phyloP scores from a whole-genome alignment of 306 rosid species.

The Citrullus colocynthis region DNA sequence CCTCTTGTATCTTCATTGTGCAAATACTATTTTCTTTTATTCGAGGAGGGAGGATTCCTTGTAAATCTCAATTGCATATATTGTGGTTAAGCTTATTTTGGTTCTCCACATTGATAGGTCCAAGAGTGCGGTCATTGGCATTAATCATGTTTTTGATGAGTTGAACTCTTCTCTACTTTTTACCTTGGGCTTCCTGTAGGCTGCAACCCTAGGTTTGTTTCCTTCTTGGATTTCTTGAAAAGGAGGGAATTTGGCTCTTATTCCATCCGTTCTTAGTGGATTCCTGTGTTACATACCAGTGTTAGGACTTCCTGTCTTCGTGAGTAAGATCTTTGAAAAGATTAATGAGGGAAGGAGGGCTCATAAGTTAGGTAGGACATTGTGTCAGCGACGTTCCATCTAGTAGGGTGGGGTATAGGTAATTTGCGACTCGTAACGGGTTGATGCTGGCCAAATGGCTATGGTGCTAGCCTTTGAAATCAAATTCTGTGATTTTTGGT shows the following conservation, averaged over 20 bases:
- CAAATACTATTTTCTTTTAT: background rate
- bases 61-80: background rate
- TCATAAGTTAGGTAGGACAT: background rate
- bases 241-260: background rate
- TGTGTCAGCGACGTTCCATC: background rate
- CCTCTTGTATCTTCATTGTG: background rate
- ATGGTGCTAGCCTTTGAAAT: background rate
- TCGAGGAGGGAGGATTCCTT: background rate
- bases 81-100: background rate
- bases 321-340: background rate
- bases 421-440: background rate
- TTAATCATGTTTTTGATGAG: background rate
- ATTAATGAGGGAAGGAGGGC: background rate
- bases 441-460: background rate
- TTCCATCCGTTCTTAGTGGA: background rate
- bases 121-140: background rate
- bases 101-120: background rate
- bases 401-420: background rate
- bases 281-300: background rate
- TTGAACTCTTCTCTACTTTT: background rate
- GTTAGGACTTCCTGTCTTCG: background rate
- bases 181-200: background rate
- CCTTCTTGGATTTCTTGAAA: background rate
- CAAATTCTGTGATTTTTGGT: background rate
- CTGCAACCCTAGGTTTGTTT: background rate